Conservation (phyloP, 1,139 yeast species). For the Hansenula sp. region DNA sequence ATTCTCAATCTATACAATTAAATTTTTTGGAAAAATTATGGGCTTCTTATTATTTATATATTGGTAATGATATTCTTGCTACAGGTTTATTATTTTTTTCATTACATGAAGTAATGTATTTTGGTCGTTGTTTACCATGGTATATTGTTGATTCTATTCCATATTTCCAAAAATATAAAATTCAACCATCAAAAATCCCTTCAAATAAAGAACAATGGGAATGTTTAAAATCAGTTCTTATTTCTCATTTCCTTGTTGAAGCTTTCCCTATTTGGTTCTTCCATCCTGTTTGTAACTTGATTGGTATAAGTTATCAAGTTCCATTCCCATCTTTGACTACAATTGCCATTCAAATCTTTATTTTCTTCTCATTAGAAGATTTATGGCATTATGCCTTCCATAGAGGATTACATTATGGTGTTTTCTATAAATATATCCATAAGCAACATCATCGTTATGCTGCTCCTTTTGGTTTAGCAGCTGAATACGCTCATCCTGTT, state of each 20-base stretch:
- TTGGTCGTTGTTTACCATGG: constrained; percentile 78
- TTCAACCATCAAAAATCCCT: constrained; percentile 71
- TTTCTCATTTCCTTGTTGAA: constrained; percentile 77
- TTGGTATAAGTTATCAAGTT: constrained; percentile 63
- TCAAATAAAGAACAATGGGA: constrained; percentile 76
- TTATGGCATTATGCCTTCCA: constrained; percentile 90
- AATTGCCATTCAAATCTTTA: constrained; percentile 52
- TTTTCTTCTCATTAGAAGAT: constrained; percentile 76
- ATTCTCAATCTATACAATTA: constrained; percentile 26
- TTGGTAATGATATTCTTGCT: constrained; percentile 66
- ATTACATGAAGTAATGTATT: constrained; percentile 68
- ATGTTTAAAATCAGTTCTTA: constrained; percentile 70
- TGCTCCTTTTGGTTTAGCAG: constrained; percentile 88
- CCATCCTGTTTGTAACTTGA: constrained; percentile 69
- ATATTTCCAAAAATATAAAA: constrained; percentile 63
- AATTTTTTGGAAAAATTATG: constrained; percentile 51
- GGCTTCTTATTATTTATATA: constrained; percentile 64
- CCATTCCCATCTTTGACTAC: constrained; percentile 66
- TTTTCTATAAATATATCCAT: constrained; percentile 77
- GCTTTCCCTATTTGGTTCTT: constrained; percentile 87
- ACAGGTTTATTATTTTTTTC: constrained; percentile 65
- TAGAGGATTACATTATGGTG: constrained; percentile 70
- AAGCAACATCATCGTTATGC: constrained; percentile 89
- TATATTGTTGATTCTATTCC: constrained; percentile 63
- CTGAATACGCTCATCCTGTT: constrained; percentile 87